These are phyloP conservation scores for Lagenidium sp. DNA, from an alignment of 352 stramenopile genomes.

Conservation along the genomic window DNA sequence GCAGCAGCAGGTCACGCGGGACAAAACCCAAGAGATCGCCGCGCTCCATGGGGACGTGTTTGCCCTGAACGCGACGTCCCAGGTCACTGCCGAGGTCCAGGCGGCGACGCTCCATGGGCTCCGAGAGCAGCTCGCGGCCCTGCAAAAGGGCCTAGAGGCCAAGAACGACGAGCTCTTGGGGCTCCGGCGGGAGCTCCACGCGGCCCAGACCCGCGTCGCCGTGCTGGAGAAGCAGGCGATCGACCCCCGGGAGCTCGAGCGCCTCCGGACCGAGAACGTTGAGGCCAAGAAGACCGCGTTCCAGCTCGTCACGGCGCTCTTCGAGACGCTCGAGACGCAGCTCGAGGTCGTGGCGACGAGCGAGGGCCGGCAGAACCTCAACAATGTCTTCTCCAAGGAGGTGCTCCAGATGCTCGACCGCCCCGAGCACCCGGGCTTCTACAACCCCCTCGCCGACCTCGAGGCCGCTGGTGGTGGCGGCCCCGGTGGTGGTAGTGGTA, in stretches of 20 bases:
- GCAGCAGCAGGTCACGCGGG: conserved; percentile 34
- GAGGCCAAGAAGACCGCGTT: conserved; percentile 72
- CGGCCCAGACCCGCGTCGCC: conserved; percentile 16
- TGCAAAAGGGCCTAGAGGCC: conserved; percentile 17
- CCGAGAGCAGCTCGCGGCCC: conserved; percentile 17
- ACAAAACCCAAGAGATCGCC: conserved; percentile 32
- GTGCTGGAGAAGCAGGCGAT: conserved; percentile 38
- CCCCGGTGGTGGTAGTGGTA: too few relatives aligned
- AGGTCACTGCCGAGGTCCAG: conserved; percentile 30
- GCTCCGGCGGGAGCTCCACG: conserved; percentile 37
- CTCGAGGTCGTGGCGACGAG: conserved; percentile 48
- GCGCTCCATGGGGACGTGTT: conserved; percentile 59
- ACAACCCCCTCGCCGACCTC: conserved; percentile 38
- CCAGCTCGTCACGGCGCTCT: conserved; percentile 34
- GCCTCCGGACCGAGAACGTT: conserved; percentile 36
- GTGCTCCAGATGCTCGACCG: conserved; percentile 51
- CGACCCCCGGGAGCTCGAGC: conserved; percentile 42
- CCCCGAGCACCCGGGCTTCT: conserved; percentile 50
- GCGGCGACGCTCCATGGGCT: conserved; percentile 27
- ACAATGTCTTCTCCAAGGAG: conserved; percentile 51
- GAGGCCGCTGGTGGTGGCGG: neutral
- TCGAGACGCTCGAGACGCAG: conserved; percentile 41
- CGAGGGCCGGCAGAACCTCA: conserved; percentile 58
- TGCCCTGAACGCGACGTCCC: conserved; percentile 18
- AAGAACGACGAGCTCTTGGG: conserved; percentile 52